A percentile compares a stretch with the other conserved stretches of the same genome.
phyloP scores from a whole-genome alignment of 768 basidiomycete species.

The Hypholoma sublateritium region DNA sequence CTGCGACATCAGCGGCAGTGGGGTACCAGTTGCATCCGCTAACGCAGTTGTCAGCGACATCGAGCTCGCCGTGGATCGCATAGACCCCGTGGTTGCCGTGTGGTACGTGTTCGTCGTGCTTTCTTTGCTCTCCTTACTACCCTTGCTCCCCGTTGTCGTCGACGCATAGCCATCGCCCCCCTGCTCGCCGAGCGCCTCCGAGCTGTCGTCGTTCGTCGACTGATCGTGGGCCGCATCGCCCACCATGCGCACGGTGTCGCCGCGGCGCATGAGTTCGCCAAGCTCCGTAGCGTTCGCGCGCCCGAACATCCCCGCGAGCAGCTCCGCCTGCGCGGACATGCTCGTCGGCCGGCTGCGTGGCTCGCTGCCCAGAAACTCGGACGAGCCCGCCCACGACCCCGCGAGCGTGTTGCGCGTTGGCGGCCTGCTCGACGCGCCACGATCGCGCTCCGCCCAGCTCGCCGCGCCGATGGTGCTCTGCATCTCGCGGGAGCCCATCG shows the following conservation, averaged over 20 bases:
- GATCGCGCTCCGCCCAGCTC: conserved; percentile 20
- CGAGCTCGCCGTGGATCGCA: conserved; percentile 5
- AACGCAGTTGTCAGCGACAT: conserved; percentile 10
- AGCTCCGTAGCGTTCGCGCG: conserved; percentile 20
- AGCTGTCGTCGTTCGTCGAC: conserved; percentile 11
- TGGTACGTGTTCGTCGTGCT: conserved; percentile 8
- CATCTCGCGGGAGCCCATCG: conserved; percentile 65
- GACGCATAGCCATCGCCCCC: conserved; percentile 14
- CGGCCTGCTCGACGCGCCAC: conserved; percentile 30
- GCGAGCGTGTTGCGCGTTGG: conserved; percentile 35
- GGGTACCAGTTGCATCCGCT: conserved; percentile 10
- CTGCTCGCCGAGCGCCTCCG: conserved; percentile 15
- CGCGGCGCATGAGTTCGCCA: conserved; percentile 26
- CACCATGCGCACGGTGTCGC: conserved; percentile 30
- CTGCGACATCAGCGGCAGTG: conserved; percentile 2
- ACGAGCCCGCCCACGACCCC: conserved; percentile 24
- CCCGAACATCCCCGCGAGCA: conserved; percentile 23
- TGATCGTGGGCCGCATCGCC: conserved; percentile 3
- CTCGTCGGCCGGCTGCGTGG: conserved; percentile 36
- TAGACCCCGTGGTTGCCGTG: conserved; percentile 7
- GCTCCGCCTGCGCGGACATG: conserved; percentile 30
- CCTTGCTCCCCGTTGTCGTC: conserved; percentile 12
- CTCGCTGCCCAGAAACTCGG: conserved; percentile 26
- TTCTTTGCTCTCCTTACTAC: background rate
- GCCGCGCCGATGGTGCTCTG: conserved; percentile 27